A percentile compares a stretch with the other conserved stretches of the same genome.
Evolutionary conservation across 2,329 filamentous ascomycete species (phyloP).

Genomic region (Botryosphaeria dothidea): DNA sequence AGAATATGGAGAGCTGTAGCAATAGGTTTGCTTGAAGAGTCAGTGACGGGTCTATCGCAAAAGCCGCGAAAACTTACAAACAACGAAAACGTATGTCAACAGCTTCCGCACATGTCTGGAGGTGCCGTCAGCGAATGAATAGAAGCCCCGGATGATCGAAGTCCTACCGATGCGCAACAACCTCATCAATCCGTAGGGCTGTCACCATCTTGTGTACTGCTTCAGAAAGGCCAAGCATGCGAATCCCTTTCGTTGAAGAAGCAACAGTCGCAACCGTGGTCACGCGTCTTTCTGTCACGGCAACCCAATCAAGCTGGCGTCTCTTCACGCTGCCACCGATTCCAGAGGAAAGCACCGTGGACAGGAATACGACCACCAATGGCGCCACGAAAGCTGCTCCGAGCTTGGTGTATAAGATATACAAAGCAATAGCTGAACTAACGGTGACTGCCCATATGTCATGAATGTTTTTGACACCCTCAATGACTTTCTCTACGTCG

Average conservation of each 20-base stretch:
- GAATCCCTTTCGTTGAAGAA: constrained; percentile 28
- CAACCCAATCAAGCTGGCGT: constrained; percentile 25
- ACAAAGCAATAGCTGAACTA: constrained; percentile 24
- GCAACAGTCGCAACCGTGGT: constrained; percentile 26
- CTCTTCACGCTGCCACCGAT: constrained; percentile 25
- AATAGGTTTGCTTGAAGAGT: constrained; percentile 22
- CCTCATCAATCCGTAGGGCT: constrained; percentile 25
- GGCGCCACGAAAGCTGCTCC: constrained; percentile 29
- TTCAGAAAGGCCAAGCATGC: constrained; percentile 28
- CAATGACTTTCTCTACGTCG: constrained; percentile 31
- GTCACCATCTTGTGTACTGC: constrained; percentile 25
- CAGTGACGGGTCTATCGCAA: not conserved
- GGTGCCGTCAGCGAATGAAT: not conserved
- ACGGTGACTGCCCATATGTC: constrained; percentile 29
- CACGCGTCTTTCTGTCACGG: constrained; percentile 27
- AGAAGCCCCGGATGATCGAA: not conserved
- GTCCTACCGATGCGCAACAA: constrained; percentile 19
- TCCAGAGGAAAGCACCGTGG: constrained; percentile 20
- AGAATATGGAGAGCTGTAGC: constrained; percentile 26
- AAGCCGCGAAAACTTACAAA: constrained; percentile 15
- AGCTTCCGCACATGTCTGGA: constrained; percentile 20
- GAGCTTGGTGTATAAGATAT: constrained; percentile 30
- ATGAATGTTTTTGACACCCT: constrained; percentile 25
- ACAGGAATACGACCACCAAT: constrained; percentile 23
- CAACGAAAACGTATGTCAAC: constrained; percentile 23